Evolutionary conservation across 2,329 filamentous ascomycete genomes (phyloP).

Genomic region (Cytospora piceicola): DNA sequence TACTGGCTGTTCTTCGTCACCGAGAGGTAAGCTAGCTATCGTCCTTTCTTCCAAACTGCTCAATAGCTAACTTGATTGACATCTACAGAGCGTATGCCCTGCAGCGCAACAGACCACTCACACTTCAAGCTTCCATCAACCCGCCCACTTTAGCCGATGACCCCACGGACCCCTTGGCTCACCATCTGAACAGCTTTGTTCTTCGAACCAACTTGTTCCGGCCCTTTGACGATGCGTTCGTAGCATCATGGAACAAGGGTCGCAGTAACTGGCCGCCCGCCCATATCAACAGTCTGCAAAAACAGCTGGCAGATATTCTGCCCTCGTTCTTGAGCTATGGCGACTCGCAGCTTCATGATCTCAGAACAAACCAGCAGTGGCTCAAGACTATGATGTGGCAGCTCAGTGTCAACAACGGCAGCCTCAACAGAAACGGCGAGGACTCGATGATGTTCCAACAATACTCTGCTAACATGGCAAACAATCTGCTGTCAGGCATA

Average conservation of each 20-base stretch:
- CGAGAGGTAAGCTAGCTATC: conserved; percentile 61
- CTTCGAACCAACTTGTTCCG: conserved; percentile 66
- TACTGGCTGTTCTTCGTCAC: conserved; percentile 76
- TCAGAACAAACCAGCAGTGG: conserved; percentile 66
- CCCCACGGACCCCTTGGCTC: conserved; percentile 56
- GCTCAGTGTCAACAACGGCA: conserved; percentile 59
- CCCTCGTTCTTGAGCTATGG: conserved; percentile 55
- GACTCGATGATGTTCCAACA: conserved; percentile 65
- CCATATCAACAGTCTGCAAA: conserved; percentile 62
- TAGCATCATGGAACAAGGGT: conserved; percentile 69
- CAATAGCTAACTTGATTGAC: conserved; percentile 31
- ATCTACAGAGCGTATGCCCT: conserved; percentile 68
- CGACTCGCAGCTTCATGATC: conserved; percentile 59
- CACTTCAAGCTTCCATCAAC: conserved; percentile 70
- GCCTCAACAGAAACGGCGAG: conserved; percentile 49
- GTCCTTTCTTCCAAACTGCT: conserved; percentile 2
- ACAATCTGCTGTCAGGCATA: conserved; percentile 68
- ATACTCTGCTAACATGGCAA: conserved; percentile 65
- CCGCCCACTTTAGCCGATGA: conserved; percentile 67
- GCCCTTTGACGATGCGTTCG: conserved; percentile 67
- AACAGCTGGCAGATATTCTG: conserved; percentile 62
- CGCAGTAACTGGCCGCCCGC: conserved; percentile 59
- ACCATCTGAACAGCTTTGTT: conserved; percentile 60
- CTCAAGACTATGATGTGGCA: conserved; percentile 68
- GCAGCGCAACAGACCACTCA: conserved; percentile 70